These are phyloP conservation scores for Coccomyxa sp. DNA, from an alignment of 139 green algal genomes.

Conservation along the genomic window DNA sequence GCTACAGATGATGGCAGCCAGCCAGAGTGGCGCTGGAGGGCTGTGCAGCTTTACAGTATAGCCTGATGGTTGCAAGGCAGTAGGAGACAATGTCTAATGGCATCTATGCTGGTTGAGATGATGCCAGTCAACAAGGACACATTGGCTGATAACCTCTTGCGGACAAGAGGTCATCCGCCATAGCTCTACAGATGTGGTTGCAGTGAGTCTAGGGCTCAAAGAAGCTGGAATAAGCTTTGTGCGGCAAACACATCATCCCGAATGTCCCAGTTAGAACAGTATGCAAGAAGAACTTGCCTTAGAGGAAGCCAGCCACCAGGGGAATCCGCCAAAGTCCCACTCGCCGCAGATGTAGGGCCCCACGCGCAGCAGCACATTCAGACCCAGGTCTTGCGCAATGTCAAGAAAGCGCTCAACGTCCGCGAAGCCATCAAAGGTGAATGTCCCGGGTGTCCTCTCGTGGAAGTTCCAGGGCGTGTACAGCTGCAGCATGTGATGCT, in stretches of 20 bases:
- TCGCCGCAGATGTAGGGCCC: slow-evolving; percentile 53
- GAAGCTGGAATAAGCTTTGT: background rate
- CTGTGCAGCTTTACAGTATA: too few relatives aligned
- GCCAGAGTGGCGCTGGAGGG: too few relatives aligned
- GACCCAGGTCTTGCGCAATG: slow-evolving; percentile 25
- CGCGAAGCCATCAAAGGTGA: slow-evolving; percentile 19
- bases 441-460: slow-evolving; percentile 36
- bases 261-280: too few relatives aligned
- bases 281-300: slow-evolving; percentile 19
- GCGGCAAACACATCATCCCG: too few relatives aligned
- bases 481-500: slow-evolving; percentile 12
- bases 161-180: too few relatives aligned
- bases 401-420: slow-evolving; percentile 37
- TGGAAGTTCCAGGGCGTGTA: slow-evolving; percentile 66
- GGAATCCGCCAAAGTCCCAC: slow-evolving; percentile 52
- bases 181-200: too few relatives aligned
- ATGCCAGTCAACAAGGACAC: too few relatives aligned
- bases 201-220: background rate
- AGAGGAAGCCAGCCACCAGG: slow-evolving; percentile 48
- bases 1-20: too few relatives aligned
- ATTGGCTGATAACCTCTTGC: too few relatives aligned
- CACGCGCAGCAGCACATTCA: slow-evolving; percentile 49
- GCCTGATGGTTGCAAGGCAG: too few relatives aligned
- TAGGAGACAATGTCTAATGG: too few relatives aligned
- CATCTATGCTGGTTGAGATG: too few relatives aligned